phyloP scores from a whole-genome alignment of 148 eudicot genomes.

The Simmondsia chinensis region DNA sequence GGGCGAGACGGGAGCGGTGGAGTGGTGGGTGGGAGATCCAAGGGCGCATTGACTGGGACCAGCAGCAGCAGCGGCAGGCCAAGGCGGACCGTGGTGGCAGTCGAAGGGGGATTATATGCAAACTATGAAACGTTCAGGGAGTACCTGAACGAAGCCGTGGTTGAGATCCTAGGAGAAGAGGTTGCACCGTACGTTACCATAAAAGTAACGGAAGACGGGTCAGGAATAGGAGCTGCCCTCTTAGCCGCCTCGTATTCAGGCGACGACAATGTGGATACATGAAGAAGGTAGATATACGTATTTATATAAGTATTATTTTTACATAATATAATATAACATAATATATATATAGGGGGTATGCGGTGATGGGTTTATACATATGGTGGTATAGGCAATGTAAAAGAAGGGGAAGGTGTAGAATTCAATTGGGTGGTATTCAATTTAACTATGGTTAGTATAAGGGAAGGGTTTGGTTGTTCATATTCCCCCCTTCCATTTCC shows the following conservation, averaged over 20 bases:
- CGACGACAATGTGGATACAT: conserved; percentile 20
- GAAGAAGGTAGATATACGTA: neutral
- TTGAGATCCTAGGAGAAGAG: conserved; percentile 77
- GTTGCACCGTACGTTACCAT: conserved; percentile 44
- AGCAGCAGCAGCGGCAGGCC: conserved; percentile 18
- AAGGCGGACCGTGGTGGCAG: conserved; percentile 74
- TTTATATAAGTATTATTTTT: no score
- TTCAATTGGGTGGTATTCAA: conserved; percentile 19
- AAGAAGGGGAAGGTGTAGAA: conserved; percentile 63
- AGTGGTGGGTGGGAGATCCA: conserved; percentile 39
- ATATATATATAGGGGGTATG: no score
- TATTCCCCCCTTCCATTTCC: no score
- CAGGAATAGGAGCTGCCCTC: conserved; percentile 85
- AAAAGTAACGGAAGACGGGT: conserved; percentile 71
- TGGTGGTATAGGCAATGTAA: no score
- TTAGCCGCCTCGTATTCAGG: conserved; percentile 64
- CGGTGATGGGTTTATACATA: no score
- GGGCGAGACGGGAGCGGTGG: conserved; percentile 88
- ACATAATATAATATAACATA: no score
- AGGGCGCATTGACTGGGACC: conserved; percentile 19
- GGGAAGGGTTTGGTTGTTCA: no score
- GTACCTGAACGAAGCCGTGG: conserved; percentile 67
- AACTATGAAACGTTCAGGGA: conserved; percentile 58
- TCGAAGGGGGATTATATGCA: conserved; percentile 71
- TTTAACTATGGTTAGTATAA: conserved; percentile 7